Conservation (phyloP, 2,329 filamentous ascomycete species). For the Onygenales sp. region DNA sequence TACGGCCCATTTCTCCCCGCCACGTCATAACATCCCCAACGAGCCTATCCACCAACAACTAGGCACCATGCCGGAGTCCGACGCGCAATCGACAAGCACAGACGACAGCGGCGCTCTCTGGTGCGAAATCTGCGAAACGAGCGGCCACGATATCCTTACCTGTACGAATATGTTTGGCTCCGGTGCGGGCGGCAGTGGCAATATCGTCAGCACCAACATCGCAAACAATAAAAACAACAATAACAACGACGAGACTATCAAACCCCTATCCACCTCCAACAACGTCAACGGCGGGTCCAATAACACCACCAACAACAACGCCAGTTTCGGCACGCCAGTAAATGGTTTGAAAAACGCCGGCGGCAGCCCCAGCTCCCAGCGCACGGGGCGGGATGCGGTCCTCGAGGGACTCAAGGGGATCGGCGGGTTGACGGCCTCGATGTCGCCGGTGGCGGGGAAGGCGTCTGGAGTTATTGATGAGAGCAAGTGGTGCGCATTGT, state of each 20-base stretch:
- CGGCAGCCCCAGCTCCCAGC: slow-evolving; percentile 19
- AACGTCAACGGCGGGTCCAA: not conserved
- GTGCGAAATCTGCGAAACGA: slow-evolving; percentile 93
- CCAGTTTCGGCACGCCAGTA: not conserved
- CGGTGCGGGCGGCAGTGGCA: slow-evolving; percentile 11
- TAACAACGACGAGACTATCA: slow-evolving; percentile 6
- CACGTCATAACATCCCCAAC: slow-evolving; percentile 18
- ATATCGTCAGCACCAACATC: slow-evolving; percentile 5
- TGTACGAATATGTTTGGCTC: slow-evolving; percentile 80
- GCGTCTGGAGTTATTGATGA: slow-evolving; percentile 68
- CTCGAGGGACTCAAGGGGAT: slow-evolving; percentile 34
- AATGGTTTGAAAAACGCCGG: not conserved
- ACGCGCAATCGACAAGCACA: slow-evolving; percentile 47
- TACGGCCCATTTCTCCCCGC: slow-evolving; percentile 16
- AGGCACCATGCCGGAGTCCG: slow-evolving; percentile 32
- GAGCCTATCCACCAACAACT: slow-evolving; percentile 21
- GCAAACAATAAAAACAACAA: slow-evolving; percentile 13
- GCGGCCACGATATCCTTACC: slow-evolving; percentile 85
- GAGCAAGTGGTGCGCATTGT: slow-evolving; percentile 92
- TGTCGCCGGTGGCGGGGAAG: slow-evolving; percentile 64
- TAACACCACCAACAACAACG: not conserved
- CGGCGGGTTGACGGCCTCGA: slow-evolving; percentile 27
- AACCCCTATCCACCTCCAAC: not conserved
- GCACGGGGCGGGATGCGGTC: slow-evolving; percentile 32
- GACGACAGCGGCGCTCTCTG: slow-evolving; percentile 68